Conservation (phyloP, 2,329 filamentous ascomycete species). For the Aureobasidium lini region DNA sequence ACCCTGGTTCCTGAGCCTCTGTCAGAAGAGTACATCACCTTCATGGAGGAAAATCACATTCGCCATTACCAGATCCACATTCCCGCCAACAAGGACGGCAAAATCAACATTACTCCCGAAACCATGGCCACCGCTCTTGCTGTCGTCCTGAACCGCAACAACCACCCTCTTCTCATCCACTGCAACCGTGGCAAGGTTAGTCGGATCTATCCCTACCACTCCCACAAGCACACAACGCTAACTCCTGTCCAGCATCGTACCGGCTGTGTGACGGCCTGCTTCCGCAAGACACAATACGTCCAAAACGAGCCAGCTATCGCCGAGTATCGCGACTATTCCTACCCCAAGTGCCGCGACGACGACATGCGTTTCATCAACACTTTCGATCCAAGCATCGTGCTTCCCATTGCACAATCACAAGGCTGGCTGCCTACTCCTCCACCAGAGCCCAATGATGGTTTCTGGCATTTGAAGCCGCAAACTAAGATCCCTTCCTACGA, state of each 20-base stretch:
- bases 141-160: constrained; percentile 61
- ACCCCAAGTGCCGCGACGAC: constrained; percentile 41
- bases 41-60: constrained; percentile 61
- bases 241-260: constrained; percentile 56
- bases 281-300: constrained; percentile 68
- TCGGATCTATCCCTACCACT: neutral
- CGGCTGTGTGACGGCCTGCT: constrained; percentile 75
- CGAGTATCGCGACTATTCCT: constrained; percentile 63
- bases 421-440: constrained; percentile 14
- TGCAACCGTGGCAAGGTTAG: constrained; percentile 78
- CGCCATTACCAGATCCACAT: constrained; percentile 69
- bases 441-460: constrained; percentile 8
- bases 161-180: constrained; percentile 78
- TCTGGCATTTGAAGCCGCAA: neutral
- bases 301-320: constrained; percentile 53
- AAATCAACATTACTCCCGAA: constrained; percentile 53
- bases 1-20: constrained; percentile 45
- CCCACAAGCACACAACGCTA: neutral
- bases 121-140: constrained; percentile 66
- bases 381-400: constrained; percentile 9
- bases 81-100: constrained; percentile 74
- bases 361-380: constrained; percentile 38
- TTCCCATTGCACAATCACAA: constrained; percentile 11
- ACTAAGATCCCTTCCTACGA: neutral
- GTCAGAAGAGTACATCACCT: constrained; percentile 45